Conservation (phyloP, 2,329 filamentous ascomycete genomes). For the Plenodomus lindquistii region DNA sequence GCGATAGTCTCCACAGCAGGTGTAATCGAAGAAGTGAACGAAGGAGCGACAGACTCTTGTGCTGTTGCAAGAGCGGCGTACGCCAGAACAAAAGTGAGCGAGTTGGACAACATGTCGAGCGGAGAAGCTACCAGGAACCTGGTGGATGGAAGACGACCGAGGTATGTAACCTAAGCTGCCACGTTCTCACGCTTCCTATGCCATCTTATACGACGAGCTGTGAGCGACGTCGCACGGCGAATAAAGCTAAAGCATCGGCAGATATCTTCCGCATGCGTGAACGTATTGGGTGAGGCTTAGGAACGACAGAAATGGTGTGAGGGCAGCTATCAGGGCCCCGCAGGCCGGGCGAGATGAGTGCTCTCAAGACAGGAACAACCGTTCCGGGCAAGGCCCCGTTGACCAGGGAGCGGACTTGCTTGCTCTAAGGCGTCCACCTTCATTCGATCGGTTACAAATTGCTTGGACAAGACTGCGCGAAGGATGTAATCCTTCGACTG, state of each 20-base stretch:
- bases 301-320: too few relatives aligned
- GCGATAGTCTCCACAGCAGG: constrained; percentile 32
- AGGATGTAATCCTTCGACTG: too few relatives aligned
- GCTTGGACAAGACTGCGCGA: too few relatives aligned
- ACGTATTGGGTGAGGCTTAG: too few relatives aligned
- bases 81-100: constrained; percentile 15
- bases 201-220: constrained; percentile 6
- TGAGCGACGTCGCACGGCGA: constrained; percentile 1
- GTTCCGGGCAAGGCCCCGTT: too few relatives aligned
- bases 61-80: constrained; percentile 18
- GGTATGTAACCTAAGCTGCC: not conserved
- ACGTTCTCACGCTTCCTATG: constrained; percentile 7
- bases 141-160: constrained; percentile 1
- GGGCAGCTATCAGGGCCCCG: too few relatives aligned
- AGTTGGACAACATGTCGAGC: constrained; percentile 21
- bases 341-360: too few relatives aligned
- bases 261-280: constrained; percentile 4
- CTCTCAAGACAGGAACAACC: too few relatives aligned
- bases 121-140: not conserved
- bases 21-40: constrained; percentile 20
- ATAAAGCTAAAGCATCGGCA: constrained; percentile 3
- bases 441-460: too few relatives aligned
- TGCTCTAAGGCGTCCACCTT: too few relatives aligned
- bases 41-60: constrained; percentile 16
- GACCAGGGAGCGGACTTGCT: too few relatives aligned